Conservation (phyloP, 192 early-diverging fungal genomes). For the Coemansia sp. region DNA sequence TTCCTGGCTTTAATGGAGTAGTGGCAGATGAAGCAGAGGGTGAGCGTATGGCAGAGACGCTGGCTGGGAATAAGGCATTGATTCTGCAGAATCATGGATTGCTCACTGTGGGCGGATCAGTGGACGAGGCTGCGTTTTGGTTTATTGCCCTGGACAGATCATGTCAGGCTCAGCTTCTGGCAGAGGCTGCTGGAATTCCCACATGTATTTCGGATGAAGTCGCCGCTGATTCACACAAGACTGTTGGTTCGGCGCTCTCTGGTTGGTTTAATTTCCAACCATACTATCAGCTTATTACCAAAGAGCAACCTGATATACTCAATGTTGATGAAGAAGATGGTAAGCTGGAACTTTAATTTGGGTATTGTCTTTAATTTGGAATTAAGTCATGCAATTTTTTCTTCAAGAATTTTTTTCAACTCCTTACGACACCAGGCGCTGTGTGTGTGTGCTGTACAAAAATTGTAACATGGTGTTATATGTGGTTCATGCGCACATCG, state of each 20-base stretch:
- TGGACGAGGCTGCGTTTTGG: conserved; percentile 60
- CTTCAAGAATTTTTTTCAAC: conserved; percentile 18
- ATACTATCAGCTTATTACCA: conserved; percentile 41
- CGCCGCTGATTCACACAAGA: conserved; percentile 26
- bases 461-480: conserved; percentile 40
- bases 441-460: conserved; percentile 43
- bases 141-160: conserved; percentile 60
- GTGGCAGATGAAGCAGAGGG: conserved; percentile 61
- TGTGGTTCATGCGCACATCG: conserved; percentile 43
- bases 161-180: conserved; percentile 58
- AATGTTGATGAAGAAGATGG: conserved; percentile 35
- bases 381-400: background rate
- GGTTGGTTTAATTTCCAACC: conserved; percentile 56
- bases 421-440: conserved; percentile 42
- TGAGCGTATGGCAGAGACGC: conserved; percentile 46
- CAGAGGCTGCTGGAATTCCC: conserved; percentile 49
- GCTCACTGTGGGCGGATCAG: conserved; percentile 54
- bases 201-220: conserved; percentile 30
- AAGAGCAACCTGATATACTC: conserved; percentile 47
- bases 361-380: background rate
- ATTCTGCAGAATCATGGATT: conserved; percentile 65
- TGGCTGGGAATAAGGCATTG: conserved; percentile 56
- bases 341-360: background rate
- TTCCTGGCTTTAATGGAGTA: conserved; percentile 58
- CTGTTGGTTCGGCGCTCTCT: conserved; percentile 32